Base-by-base conservation (phyloP, 805 yeast genomes). In the Candida vaughaniae region DNA sequence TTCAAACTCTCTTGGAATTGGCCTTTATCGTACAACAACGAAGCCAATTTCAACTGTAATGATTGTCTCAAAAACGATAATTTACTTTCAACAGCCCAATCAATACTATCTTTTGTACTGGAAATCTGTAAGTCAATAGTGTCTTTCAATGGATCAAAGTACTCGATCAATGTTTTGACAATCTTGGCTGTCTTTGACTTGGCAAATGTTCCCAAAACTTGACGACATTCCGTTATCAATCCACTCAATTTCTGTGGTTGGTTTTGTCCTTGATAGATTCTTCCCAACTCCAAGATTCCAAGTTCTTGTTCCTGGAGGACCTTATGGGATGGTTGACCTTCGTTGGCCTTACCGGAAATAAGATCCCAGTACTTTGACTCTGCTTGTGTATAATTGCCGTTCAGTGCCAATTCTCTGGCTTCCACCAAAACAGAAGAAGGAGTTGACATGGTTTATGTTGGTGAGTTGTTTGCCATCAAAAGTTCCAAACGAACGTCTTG, bases 121-220 rank as follows among this genome's bases (percentile, higher is more conserved):
- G 67, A 60, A 41, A 89, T 83, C 52, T 90, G 95, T 22, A 78
- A 64, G 47, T 84, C 89, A 32, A 81, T 60, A 3, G 82, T 73
- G 46, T 71, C 69, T 27, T 79, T 83, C 47, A 80, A 75, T 16
- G 58, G 56, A 42, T 86, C 90, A 52, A 86, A 78, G 44, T 78
- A 67, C 53, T 91, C 98, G 50, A 93, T 81, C 55, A 93, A 71
- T 27, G 78, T 73, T 52, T 82, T 83, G 48, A 91, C 82, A 38
- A 91, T 85, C 60, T 91, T 93, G 15, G 98, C 95, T 6, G 95
- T 85, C 62, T 93, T 93, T 11, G 96, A 85, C 65, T 93, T 93
- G 31, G 98, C 96, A 53, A 86, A 79, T 22, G 77, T 75, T 37
- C 82, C 77, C 71, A 89, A 81, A n/a, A 81, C 76, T 6, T 64